Percentiles rank a stretch among this genome's conserved stretches.
Conservation (phyloP, 495 filamentous ascomycete species). For the Penicillium waksmanii region DNA sequence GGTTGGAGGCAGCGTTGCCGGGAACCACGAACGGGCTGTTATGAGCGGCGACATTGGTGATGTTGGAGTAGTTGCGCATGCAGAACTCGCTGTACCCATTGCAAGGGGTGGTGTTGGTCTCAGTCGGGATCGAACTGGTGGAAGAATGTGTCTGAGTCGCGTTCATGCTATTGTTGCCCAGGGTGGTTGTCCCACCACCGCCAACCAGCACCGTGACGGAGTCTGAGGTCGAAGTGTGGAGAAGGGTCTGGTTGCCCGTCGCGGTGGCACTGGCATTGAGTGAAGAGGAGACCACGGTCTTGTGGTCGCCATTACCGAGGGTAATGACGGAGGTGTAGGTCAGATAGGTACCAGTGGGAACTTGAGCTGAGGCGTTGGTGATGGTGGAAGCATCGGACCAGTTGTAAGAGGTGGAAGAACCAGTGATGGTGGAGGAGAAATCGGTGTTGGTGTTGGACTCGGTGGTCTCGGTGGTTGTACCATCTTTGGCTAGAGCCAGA, state of each 20-base stretch:
- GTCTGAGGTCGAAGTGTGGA: constrained; percentile 37
- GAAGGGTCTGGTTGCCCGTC: constrained; percentile 36
- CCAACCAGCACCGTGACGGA: constrained; percentile 46
- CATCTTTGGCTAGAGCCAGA: constrained; percentile 23
- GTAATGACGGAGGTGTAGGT: constrained; percentile 45
- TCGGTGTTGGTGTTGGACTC: constrained; percentile 12
- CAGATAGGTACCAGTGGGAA: constrained; percentile 44
- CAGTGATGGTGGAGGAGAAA: constrained; percentile 7
- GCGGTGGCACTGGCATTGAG: constrained; percentile 25
- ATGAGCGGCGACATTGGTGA: constrained; percentile 84
- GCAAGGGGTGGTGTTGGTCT: constrained; percentile 77
- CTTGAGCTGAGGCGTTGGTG: constrained; percentile 13
- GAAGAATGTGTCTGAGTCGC: constrained; percentile 38
- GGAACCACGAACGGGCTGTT: constrained; percentile 79
- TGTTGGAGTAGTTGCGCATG: constrained; percentile 79
- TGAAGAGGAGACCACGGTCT: constrained; percentile 23
- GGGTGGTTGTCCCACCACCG: constrained; percentile 33
- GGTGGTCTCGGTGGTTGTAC: not conserved
- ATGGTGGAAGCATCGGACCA: constrained; percentile 22
- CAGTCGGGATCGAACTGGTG: constrained; percentile 42
- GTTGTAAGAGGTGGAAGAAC: constrained; percentile 17
- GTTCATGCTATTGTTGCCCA: constrained; percentile 52
- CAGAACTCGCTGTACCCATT: constrained; percentile 90
- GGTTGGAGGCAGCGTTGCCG: constrained; percentile 79
- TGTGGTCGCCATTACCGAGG: constrained; percentile 27